Percentiles rank a stretch among this genome's conserved stretches.
Conservation (phyloP, 1,284 basidiomycete species). For the Apiotrichum akiyoshidainum region DNA sequence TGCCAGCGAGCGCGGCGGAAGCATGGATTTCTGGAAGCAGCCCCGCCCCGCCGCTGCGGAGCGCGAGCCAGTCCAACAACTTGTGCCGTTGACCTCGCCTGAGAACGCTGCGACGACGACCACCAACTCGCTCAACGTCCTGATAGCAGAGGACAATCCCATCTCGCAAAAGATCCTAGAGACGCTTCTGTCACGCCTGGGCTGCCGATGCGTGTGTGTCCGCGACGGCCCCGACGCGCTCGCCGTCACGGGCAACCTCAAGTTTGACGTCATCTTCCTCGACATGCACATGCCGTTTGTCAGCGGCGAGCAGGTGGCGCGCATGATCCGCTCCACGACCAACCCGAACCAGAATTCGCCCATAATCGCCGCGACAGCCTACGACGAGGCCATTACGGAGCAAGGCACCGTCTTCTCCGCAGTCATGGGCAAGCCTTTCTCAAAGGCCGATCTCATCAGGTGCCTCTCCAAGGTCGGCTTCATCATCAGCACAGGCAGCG, state of each 20-base stretch:
- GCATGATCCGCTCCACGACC: conserved; percentile 50
- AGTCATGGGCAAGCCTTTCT: conserved; percentile 79
- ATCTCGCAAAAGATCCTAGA: conserved; percentile 95
- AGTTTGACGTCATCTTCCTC: conserved; percentile 55
- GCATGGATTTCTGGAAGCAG: conserved; percentile 35
- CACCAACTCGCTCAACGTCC: conserved; percentile 63
- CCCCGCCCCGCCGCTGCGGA: conserved; percentile 10
- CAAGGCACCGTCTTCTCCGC: conserved; percentile 77
- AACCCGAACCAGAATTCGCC: conserved; percentile 51
- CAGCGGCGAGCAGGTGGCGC: conserved; percentile 49
- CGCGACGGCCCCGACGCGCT: conserved; percentile 95
- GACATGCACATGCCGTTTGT: conserved; percentile 51
- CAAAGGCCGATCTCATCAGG: conserved; percentile 74
- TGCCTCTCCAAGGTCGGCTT: conserved; percentile 81
- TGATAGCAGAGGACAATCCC: conserved; percentile 96
- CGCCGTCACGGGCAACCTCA: conserved; percentile 93
- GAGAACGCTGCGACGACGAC: neutral
- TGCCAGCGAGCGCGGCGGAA: conserved; percentile 53
- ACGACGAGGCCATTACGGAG: conserved; percentile 66
- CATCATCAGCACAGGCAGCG: neutral
- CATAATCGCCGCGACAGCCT: conserved; percentile 58
- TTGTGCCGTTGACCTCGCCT: conserved; percentile 1
- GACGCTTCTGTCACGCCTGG: conserved; percentile 83
- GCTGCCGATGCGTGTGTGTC: conserved; percentile 89
- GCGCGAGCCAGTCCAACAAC: conserved; percentile 4